Evolutionary conservation across 495 filamentous ascomycete genomes (phyloP), one percentile per base, ranked within the genome.

Genomic region (Chlorociboria aeruginascens): DNA sequence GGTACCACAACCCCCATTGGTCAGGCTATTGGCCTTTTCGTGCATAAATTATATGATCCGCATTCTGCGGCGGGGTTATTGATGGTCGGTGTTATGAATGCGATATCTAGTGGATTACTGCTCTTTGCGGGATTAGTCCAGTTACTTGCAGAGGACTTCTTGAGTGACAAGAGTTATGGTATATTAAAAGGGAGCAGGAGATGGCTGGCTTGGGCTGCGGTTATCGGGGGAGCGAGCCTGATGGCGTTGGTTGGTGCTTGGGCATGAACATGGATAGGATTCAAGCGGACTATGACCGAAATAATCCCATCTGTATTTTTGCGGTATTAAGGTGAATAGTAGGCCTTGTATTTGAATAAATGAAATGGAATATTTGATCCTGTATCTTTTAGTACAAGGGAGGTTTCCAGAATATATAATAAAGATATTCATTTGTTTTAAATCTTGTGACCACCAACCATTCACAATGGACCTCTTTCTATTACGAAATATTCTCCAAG

Each of bases 231-330:
- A 0, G 85, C 86, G 8, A 63, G 71, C 34, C 65, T 93, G 39
- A 96, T 96, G 90, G 81, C 88, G 36, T 66, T 87, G 31, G 88
- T 95, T 0, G 90, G 90, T 8, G 90, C 88, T 32, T 94, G 88
- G 74, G 89, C 89, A 50, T 13, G 8, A 17, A 13, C 8, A 39
- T 25, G 20, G 20, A 25, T 25, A 25, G 20, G 20, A 25, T 25
- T 25, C 20, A 4, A 39, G 3, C 1, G 13, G 33, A 35, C 2
- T 3, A 39, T 39, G 36, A 11, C 33, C 2, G 13, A 13, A 12
- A 14, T 8, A 16, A 39, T 39, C 4, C 2, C 4, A 25, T 25
- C n/a, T 25, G 20, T 25, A 25, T 25, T 25, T 25, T 25, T 25
- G 20, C 20, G 20, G 20, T 4, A 25, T 25, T 25, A 25, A 25